Conservation (phyloP, 257 asterid genomes). For the Leptodermis oblonga region DNA sequence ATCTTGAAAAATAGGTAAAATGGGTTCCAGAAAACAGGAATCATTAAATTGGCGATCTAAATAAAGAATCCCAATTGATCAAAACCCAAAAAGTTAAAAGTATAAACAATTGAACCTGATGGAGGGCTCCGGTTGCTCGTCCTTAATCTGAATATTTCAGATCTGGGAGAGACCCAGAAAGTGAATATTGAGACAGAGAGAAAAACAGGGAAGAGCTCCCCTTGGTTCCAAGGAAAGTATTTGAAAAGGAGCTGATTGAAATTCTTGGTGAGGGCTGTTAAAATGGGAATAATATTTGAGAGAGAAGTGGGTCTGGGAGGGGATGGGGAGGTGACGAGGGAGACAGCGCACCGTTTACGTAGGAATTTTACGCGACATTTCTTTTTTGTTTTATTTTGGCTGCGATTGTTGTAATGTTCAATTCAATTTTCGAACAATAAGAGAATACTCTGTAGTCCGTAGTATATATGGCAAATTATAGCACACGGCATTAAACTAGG, state of each 20-base stretch:
- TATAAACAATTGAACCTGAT: background rate
- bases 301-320: constrained; percentile 10
- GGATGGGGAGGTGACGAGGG: constrained; percentile 13
- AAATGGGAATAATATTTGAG: background rate
- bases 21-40: background rate
- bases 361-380: constrained; percentile 8
- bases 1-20: background rate
- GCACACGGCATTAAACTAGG: too few relatives aligned
- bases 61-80: background rate
- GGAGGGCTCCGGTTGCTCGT: background rate
- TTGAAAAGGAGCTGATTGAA: constrained; percentile 11
- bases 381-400: background rate
- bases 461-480: too few relatives aligned
- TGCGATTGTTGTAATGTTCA: too few relatives aligned
- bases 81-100: background rate
- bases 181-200: background rate
- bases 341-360: constrained; percentile 32
- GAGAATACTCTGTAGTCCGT: too few relatives aligned
- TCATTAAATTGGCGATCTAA: background rate
- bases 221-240: background rate
- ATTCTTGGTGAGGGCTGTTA: constrained; percentile 7
- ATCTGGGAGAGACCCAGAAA: constrained; percentile 1
- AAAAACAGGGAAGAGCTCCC: background rate
- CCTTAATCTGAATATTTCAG: background rate
- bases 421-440: too few relatives aligned